Percentiles rank a stretch among this genome's conserved stretches.
Evolutionary conservation across 768 basidiomycete genomes (phyloP).

Genomic region (Boletus coccyginus): DNA sequence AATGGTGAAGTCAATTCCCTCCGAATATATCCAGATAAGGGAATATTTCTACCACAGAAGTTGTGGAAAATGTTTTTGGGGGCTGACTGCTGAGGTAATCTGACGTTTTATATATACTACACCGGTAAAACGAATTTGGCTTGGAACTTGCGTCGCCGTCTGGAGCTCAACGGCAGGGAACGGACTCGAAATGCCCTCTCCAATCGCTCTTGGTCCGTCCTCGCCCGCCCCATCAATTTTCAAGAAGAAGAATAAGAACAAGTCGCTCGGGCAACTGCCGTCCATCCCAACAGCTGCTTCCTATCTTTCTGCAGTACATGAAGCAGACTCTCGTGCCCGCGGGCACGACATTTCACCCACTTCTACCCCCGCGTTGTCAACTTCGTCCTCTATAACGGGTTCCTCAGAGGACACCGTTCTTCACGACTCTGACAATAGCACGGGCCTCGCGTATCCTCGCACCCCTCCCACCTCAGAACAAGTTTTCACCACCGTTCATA

Average conservation of each 20-base stretch:
- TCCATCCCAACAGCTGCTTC: constrained; percentile 53
- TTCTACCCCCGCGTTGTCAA: constrained; percentile 69
- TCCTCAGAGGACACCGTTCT: constrained; percentile 68
- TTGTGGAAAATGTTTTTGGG: neutral
- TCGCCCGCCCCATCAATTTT: constrained; percentile 56
- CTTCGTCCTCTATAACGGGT: constrained; percentile 68
- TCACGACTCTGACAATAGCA: constrained; percentile 50
- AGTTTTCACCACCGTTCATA: constrained; percentile 73
- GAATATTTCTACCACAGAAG: neutral
- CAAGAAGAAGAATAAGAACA: constrained; percentile 46
- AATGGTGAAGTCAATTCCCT: neutral
- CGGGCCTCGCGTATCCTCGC: constrained; percentile 58
- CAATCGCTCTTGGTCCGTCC: constrained; percentile 59
- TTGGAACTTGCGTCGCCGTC: constrained; percentile 4
- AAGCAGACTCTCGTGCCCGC: constrained; percentile 68
- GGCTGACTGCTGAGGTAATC: constrained; percentile 25
- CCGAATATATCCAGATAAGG: neutral
- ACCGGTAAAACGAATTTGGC: constrained; percentile 6
- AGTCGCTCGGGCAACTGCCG: constrained; percentile 32
- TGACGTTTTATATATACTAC: constrained; percentile 21
- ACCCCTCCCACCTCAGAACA: constrained; percentile 81
- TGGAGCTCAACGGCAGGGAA: neutral
- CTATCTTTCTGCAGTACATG: constrained; percentile 58
- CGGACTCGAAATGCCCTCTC: constrained; percentile 45
- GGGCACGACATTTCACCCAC: constrained; percentile 46